These are phyloP conservation scores for Agrocybe chaxingu DNA, from an alignment of 768 basidiomycete species.

Conservation along the genomic window DNA sequence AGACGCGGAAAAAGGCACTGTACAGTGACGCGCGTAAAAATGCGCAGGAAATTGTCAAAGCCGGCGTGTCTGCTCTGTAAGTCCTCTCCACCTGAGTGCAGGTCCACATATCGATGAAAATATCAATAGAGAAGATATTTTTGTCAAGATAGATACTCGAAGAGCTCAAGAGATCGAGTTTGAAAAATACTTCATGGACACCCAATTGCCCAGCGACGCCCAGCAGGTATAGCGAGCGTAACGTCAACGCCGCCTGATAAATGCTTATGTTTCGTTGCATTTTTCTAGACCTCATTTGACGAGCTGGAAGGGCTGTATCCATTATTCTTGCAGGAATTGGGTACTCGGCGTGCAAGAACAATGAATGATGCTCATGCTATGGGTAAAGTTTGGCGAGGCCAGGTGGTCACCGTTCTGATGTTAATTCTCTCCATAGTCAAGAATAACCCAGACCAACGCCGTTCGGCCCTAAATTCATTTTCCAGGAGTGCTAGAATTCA, in stretches of 20 bases:
- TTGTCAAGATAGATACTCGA: slow-evolving; percentile 8
- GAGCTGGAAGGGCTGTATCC: slow-evolving; percentile 3
- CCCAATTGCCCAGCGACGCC: slow-evolving; percentile 2
- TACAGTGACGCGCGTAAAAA: slow-evolving; percentile 13
- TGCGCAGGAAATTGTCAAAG: slow-evolving; percentile 11
- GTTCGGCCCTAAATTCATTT: slow-evolving; percentile 14
- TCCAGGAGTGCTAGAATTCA: slow-evolving; percentile 18
- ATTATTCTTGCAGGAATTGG: slow-evolving; percentile 10
- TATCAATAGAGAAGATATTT: slow-evolving; percentile 9
- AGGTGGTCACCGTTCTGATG: neutral
- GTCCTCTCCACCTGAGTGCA: neutral
- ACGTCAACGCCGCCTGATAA: neutral
- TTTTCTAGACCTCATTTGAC: slow-evolving; percentile 9
- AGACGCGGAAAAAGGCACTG: slow-evolving; percentile 10
- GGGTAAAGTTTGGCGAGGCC: slow-evolving; percentile 8
- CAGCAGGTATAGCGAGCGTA: slow-evolving; percentile 4
- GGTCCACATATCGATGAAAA: neutral
- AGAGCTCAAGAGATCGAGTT: slow-evolving; percentile 12
- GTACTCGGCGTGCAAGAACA: slow-evolving; percentile 12
- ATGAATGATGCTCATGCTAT: slow-evolving; percentile 14
- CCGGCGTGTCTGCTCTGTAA: slow-evolving; percentile 10
- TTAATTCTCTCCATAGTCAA: slow-evolving; percentile 8
- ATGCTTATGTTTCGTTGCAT: neutral
- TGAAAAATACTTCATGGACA: slow-evolving; percentile 16
- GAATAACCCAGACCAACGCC: slow-evolving; percentile 9